Percentiles rank a stretch among this genome's conserved stretches.
phyloP scores from a whole-genome alignment of 768 basidiomycete species.

The Kwoniella dejecticola region DNA sequence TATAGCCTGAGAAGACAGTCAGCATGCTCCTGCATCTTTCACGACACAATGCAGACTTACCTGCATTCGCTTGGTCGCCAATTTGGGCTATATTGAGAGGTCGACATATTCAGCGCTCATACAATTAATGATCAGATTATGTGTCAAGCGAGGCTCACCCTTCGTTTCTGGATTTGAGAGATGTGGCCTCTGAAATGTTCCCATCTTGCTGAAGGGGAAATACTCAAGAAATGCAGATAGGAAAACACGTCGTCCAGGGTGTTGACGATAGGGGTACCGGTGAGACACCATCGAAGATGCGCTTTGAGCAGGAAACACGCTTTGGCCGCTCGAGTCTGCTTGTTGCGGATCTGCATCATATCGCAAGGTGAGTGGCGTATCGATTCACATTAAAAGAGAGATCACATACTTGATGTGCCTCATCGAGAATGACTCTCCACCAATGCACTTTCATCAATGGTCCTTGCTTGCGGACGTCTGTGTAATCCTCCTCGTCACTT shows the following conservation, averaged over 20 bases:
- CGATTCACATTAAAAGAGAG: too few species aligned
- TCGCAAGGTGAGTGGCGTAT: slow-evolving; percentile 59
- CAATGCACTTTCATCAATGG: slow-evolving; percentile 66
- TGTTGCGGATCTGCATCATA: slow-evolving; percentile 51
- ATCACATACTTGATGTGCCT: slow-evolving; percentile 58
- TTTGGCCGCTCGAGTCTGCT: slow-evolving; percentile 60
- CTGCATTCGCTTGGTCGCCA: slow-evolving; percentile 65
- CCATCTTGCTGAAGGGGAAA: slow-evolving; percentile 64
- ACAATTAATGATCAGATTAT: neutral
- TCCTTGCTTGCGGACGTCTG: slow-evolving; percentile 59
- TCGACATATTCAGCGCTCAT: neutral
- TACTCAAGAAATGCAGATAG: slow-evolving; percentile 58
- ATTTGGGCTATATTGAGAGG: slow-evolving; percentile 45
- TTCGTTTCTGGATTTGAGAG: slow-evolving; percentile 52
- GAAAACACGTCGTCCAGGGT: slow-evolving; percentile 62
- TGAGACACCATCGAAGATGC: slow-evolving; percentile 68
- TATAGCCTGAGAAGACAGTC: slow-evolving; percentile 58
- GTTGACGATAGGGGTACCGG: slow-evolving; percentile 70
- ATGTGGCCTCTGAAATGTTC: slow-evolving; percentile 61
- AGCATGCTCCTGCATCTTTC: neutral
- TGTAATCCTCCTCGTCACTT: slow-evolving; percentile 28
- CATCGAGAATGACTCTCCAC: slow-evolving; percentile 73
- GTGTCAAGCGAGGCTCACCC: slow-evolving; percentile 7
- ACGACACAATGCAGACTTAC: slow-evolving; percentile 17
- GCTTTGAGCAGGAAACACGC: slow-evolving; percentile 63